phyloP scores from a whole-genome alignment of 805 yeast species.

The Candida railenensis region DNA sequence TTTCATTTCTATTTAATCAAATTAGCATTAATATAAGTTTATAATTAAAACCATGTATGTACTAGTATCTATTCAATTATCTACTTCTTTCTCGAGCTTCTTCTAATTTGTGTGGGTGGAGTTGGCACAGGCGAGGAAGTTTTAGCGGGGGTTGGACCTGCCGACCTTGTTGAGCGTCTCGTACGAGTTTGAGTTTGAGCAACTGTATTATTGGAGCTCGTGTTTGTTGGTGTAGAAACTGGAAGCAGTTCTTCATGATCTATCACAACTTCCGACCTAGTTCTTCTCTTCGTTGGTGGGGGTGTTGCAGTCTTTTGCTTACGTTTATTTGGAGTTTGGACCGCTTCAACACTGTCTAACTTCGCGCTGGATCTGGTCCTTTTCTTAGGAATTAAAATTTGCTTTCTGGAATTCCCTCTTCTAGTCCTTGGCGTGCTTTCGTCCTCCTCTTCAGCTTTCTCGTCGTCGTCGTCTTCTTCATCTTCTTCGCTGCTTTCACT shows the following conservation, averaged over 20 bases:
- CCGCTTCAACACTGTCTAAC: conserved; percentile 9
- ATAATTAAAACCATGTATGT: no score
- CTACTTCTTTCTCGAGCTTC: conserved; percentile 15
- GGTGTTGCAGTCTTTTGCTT: conserved; percentile 11
- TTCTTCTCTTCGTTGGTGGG: conserved; percentile 11
- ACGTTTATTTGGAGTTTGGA: conserved; percentile 11
- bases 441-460: conserved; percentile 8
- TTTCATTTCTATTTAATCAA: conserved; percentile 1
- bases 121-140: conserved; percentile 1
- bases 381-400: conserved; percentile 10
- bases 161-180: conserved; percentile 11
- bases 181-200: conserved; percentile 8
- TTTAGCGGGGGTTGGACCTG: conserved; percentile 4
- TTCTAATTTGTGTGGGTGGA: conserved; percentile 10
- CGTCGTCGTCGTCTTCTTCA: conserved; percentile 5
- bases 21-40: background rate
- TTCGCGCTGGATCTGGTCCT: conserved; percentile 13
- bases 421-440: conserved; percentile 7
- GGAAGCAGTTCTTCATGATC: conserved; percentile 7
- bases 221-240: background rate
- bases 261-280: conserved; percentile 12
- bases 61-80: background rate
- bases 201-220: conserved; percentile 5
- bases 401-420: conserved; percentile 5
- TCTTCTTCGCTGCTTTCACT: conserved; percentile 5